These are phyloP conservation scores for Naganishia friedmannii DNA, from an alignment of 768 basidiomycete genomes.

Conservation along the genomic window DNA sequence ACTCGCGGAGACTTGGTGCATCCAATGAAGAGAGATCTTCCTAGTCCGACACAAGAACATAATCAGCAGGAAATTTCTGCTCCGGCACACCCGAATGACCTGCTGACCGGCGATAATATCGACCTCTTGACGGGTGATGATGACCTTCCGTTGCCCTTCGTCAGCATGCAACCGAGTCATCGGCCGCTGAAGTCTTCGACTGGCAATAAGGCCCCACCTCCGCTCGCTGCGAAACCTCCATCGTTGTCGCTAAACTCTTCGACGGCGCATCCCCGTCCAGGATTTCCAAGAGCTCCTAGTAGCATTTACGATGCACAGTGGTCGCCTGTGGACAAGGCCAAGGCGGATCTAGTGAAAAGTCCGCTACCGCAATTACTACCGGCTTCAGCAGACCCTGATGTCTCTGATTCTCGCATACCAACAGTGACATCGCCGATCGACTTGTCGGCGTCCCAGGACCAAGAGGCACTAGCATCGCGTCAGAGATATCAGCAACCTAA, in stretches of 20 bases:
- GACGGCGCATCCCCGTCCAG: conserved; percentile 19
- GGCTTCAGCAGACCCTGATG: background rate
- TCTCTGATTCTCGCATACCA: background rate
- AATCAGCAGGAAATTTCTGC: background rate
- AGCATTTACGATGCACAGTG: conserved; percentile 33
- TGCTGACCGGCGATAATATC: conserved; percentile 34
- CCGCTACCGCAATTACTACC: background rate
- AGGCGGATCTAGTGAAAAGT: background rate
- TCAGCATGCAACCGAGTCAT: conserved; percentile 18
- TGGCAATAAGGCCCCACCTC: conserved; percentile 8
- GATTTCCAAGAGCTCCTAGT: background rate
- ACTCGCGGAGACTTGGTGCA: conserved; percentile 12
- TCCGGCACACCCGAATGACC: conserved; percentile 26
- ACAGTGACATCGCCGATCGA: conserved; percentile 10
- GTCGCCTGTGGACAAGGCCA: conserved; percentile 10
- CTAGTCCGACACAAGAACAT: background rate
- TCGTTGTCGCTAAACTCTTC: conserved; percentile 35
- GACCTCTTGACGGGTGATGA: conserved; percentile 35
- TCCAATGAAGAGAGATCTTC: no score
- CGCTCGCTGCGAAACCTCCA: conserved; percentile 15
- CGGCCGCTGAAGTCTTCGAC: conserved; percentile 27
- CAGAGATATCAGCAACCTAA: no score
- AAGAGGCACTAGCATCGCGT: background rate
- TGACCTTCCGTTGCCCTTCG: conserved; percentile 1
- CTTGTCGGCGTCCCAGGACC: background rate